Evolutionary conservation across 83 land plant species (phyloP).

Genomic region (Picea engelmannii): DNA sequence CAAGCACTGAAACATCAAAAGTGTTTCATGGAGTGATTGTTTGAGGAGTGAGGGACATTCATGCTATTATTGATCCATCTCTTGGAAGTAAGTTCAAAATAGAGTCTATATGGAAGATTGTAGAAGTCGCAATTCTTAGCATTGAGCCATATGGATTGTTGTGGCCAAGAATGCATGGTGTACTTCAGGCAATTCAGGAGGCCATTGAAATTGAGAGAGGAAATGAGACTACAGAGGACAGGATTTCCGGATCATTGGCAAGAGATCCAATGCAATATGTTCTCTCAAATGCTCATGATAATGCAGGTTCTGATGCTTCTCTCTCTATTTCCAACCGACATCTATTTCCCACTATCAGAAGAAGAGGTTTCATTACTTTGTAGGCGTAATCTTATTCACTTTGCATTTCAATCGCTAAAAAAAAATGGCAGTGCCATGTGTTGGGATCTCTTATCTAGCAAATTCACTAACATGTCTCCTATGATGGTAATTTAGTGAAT

Average conservation of each 20-base stretch:
- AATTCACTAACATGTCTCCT: neutral
- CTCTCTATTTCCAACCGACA: neutral
- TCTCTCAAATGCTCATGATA: neutral
- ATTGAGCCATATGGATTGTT: conserved; percentile 42
- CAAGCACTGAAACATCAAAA: too few relatives aligned
- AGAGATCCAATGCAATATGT: neutral
- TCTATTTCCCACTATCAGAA: neutral
- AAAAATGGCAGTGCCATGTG: neutral
- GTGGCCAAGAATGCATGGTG: conserved; percentile 56
- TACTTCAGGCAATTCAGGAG: conserved; percentile 46
- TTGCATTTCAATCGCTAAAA: neutral
- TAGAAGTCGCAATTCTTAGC: conserved; percentile 53
- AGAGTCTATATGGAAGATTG: conserved; percentile 67
- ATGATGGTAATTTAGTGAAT: too few relatives aligned
- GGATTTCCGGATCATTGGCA: neutral
- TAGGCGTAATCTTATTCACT: neutral
- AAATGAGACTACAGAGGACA: neutral
- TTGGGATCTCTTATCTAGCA: neutral
- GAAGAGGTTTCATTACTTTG: neutral
- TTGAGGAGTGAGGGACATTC: conserved; percentile 36
- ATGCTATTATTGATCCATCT: conserved; percentile 45
- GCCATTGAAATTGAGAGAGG: conserved; percentile 53
- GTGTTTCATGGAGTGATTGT: too few relatives aligned
- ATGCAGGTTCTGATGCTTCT: neutral
- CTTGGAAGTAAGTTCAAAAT: conserved; percentile 34